Evolutionary conservation across 2,329 filamentous ascomycete species (phyloP), one percentile per base, ranked within the genome.

Genomic region (Aspergillus felis): DNA sequence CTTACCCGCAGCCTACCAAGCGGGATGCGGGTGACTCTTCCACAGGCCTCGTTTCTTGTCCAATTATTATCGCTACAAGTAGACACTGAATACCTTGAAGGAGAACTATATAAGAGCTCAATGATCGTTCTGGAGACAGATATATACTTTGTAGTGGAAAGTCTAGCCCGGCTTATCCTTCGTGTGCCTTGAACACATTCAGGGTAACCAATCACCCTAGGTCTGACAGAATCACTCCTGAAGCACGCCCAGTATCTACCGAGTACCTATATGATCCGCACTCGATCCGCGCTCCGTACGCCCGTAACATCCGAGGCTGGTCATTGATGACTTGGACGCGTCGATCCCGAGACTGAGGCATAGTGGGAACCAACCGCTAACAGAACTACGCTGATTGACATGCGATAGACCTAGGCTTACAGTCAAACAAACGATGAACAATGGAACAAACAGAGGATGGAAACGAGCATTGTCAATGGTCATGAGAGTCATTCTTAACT

Each of bases 401-500:
- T 47, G 25, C 24, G 17, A n/a, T 27, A 22, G 9, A 17, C 17
- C 6, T 17, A 17, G 14, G 1, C 32, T 3, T 38, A 17, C 1
- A 38, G 14, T 38, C 32, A 38, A 17, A 35, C 1, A 4, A 41
- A 25, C 32, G 25, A 51, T 24, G 35, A 24, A 41, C 22, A 38
- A 53, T 2, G 24, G 20, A 53, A 42, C 24, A 35, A 14, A 49
- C 2, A 10, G 41, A 28, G 24, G 46, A 54, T 7, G 2, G 14
- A 32, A 44, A 44, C 3, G 24, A 47, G 22, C 22, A 54, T 38
- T 17, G n/a, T 41, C 14, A 52, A 52, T 25, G 14, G 38, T 42
- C 51, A 53, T 55, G 60, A 61, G 55, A 61, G 63, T 71, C 68
- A 70, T 70, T 68, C 63, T 71, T 67, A 71, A 71, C 66, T 71